Base-by-base conservation (phyloP, 2,329 filamentous ascomycete genomes). In the Aspergillus eucalypticola region DNA sequence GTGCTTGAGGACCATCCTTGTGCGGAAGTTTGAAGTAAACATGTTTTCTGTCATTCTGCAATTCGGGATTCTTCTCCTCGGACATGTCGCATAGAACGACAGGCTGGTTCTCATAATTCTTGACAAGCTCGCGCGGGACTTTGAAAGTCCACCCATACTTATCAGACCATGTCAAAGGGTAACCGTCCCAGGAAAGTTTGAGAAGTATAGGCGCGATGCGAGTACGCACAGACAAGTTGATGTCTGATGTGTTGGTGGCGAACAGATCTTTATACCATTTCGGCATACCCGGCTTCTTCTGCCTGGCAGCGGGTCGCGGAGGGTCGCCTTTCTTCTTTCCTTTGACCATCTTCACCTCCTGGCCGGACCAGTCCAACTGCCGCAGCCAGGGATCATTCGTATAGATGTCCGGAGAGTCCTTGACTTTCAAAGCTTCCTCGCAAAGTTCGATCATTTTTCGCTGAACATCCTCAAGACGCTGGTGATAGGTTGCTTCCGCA, bases 231-330 rank as follows among this genome's bases (percentile, higher is more conserved):
- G 91, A 91, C 17, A 99, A 79, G 61, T 82, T 88, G 59, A 97
- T 95, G 0, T 76, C 48, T 8, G 83, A 79, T 60, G 87, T 85
- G 23, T 79, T 88, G 59, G 87, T 92, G 1, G 84, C 68, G 68
- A 96, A 96, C 1, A 99, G 81, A 73, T 92, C 92, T 71, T 95
- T 97, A 78, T 96, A 99, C 95, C 95, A 99, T 65, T 90, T 84
- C 0, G 95, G 95, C 90, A 91, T 95, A 13, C 95, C 95, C 0
- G 94, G 93, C 78, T 90, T 92, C 82, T 98, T 99, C 74, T 99
- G 95, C 49, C 90, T 83, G 10, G 88, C 88, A 7, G 88, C 90
- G 29, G 89, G 92, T 48, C 92, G 83, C 2, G 90, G 89, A 10
- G 89, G 88, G 58, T 96, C 91, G 8, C 80, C 82, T 75, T 96